phyloP scores from a whole-genome alignment of 192 early-diverging fungal genomes.

The Pilobolus umbonatus region DNA sequence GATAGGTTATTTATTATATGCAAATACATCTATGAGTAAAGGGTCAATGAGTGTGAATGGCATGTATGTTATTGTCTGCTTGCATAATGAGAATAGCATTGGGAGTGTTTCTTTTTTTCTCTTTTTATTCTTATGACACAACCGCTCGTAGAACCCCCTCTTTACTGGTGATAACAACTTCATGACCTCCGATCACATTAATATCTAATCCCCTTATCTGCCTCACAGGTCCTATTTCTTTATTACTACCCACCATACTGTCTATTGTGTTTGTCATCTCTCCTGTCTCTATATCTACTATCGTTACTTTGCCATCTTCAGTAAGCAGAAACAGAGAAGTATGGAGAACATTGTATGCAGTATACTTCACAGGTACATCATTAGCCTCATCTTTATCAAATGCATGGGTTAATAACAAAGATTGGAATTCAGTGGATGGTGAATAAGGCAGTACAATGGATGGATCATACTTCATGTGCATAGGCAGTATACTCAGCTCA shows the following conservation, averaged over 20 bases:
- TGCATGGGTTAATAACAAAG: constrained; percentile 5
- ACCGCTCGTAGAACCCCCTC: constrained; percentile 31
- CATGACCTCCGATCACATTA: constrained; percentile 28
- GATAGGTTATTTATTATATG: too few relatives aligned
- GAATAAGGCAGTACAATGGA: background rate
- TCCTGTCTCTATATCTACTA: constrained; percentile 32
- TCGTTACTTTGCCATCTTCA: constrained; percentile 30
- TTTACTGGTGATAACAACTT: constrained; percentile 31
- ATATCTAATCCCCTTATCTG: constrained; percentile 28
- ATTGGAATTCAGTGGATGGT: constrained; percentile 2
- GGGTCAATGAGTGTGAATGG: too few relatives aligned
- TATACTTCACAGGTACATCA: constrained; percentile 28
- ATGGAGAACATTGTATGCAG: constrained; percentile 32
- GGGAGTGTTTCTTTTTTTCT: background rate
- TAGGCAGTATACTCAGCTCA: constrained; percentile 10
- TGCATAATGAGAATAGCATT: too few relatives aligned
- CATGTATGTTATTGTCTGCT: too few relatives aligned
- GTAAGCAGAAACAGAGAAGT: constrained; percentile 28
- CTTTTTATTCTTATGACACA: background rate
- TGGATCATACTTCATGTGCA: background rate
- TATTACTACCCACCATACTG: too few relatives aligned
- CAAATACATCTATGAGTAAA: too few relatives aligned
- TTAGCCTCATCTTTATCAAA: constrained; percentile 1
- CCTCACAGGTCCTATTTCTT: constrained; percentile 1
- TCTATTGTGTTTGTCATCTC: constrained; percentile 18